A percentile compares a stretch with the other conserved stretches of the same genome.
Evolutionary conservation across 148 eudicot species (phyloP).

Genomic region (Fallopia convolvulus): DNA sequence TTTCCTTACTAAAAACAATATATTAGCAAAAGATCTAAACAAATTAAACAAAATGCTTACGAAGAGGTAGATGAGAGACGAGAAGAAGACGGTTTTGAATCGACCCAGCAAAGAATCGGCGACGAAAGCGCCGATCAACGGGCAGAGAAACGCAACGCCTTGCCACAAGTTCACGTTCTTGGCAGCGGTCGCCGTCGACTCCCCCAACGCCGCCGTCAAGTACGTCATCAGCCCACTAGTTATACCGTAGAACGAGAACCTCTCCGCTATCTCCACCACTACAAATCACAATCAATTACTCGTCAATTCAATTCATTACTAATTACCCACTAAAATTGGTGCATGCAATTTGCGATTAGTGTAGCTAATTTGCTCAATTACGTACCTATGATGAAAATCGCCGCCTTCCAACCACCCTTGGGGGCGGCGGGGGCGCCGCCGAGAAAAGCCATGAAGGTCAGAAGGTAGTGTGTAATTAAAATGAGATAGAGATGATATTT

Average conservation of each 20-base stretch:
- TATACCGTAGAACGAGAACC: conserved; percentile 27
- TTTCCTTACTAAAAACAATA: too few relatives aligned
- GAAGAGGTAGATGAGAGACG: conserved; percentile 14
- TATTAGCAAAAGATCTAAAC: too few relatives aligned
- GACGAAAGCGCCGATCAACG: conserved; percentile 7
- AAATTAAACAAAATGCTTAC: background rate
- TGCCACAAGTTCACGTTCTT: conserved; percentile 12
- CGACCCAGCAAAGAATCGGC: conserved; percentile 16
- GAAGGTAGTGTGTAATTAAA: background rate
- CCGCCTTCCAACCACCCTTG: conserved; percentile 12
- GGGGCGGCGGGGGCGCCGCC: background rate
- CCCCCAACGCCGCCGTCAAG: conserved; percentile 6
- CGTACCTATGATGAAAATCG: conserved; percentile 11
- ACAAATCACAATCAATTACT: background rate
- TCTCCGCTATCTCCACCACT: conserved; percentile 19
- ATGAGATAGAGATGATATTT: background rate
- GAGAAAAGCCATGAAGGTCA: background rate
- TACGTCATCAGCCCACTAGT: conserved; percentile 20
- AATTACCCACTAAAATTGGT: background rate
- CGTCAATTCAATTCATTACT: background rate
- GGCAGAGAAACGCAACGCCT: conserved; percentile 9
- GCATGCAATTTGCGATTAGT: background rate
- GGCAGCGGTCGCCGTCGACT: conserved; percentile 10
- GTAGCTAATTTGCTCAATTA: background rate
- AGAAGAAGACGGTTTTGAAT: conserved; percentile 1